These are phyloP conservation scores for Penicillium expansum DNA, from an alignment of 2,329 filamentous ascomycete species.

Conservation along the genomic window DNA sequence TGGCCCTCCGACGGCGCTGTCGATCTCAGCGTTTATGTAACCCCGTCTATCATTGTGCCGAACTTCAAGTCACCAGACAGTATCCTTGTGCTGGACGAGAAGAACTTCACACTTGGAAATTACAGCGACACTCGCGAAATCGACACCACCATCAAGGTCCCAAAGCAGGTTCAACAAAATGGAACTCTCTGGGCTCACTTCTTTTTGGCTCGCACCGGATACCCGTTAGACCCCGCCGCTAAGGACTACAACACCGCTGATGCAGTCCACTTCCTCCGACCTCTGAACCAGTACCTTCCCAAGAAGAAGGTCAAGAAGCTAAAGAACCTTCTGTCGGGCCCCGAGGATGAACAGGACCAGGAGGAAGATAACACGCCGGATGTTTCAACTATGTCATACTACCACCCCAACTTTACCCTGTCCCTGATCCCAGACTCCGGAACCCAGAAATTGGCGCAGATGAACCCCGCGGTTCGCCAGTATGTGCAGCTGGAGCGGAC, in stretches of 20 bases:
- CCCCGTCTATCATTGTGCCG: conserved; percentile 67
- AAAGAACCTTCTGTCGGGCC: conserved; percentile 70
- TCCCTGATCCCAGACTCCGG: conserved; percentile 81
- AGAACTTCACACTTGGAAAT: conserved; percentile 73
- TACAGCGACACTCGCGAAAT: conserved; percentile 74
- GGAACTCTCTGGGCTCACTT: conserved; percentile 95
- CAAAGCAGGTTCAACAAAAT: conserved; percentile 79
- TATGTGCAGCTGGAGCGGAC: conserved; percentile 77
- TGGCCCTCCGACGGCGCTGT: conserved; percentile 77
- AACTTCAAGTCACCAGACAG: conserved; percentile 62
- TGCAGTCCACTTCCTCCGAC: conserved; percentile 80
- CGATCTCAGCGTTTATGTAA: conserved; percentile 83
- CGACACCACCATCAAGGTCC: conserved; percentile 74
- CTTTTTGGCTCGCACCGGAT: conserved; percentile 75
- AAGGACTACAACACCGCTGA: conserved; percentile 69
- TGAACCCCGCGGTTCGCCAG: conserved; percentile 72
- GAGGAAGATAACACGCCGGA: conserved; percentile 58
- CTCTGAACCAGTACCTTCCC: conserved; percentile 82
- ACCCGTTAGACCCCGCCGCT: conserved; percentile 70
- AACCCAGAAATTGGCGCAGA: conserved; percentile 61
- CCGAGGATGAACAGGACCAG: conserved; percentile 51
- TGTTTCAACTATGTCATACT: conserved; percentile 78
- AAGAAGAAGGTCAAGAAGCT: conserved; percentile 90
- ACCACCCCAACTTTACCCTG: conserved; percentile 91
- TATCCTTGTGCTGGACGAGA: conserved; percentile 74